Conservation (phyloP, 2,329 filamentous ascomycete genomes). For the Phaeoacremonium minimum region DNA sequence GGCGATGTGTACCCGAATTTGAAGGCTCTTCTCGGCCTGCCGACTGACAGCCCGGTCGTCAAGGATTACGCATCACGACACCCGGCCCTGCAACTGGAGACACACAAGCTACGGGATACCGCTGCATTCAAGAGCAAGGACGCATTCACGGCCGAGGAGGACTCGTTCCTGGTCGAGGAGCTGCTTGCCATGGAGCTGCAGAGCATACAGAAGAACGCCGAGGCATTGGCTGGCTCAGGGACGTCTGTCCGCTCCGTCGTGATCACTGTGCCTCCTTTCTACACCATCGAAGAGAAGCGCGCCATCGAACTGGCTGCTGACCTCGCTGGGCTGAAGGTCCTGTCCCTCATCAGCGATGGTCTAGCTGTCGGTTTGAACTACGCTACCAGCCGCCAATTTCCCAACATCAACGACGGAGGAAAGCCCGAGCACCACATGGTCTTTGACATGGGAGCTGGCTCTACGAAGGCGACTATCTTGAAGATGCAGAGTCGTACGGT, state of each 20-base stretch:
- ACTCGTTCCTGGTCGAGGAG: constrained; percentile 80
- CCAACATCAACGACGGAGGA: constrained; percentile 73
- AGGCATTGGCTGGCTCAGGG: constrained; percentile 73
- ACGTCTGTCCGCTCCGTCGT: constrained; percentile 75
- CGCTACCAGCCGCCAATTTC: constrained; percentile 86
- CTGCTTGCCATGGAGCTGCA: constrained; percentile 94
- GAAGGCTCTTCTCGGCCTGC: constrained; percentile 81
- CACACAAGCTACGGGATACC: constrained; percentile 58
- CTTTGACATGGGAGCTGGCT: constrained; percentile 97
- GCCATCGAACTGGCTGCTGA: constrained; percentile 81
- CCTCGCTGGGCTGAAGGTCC: constrained; percentile 80
- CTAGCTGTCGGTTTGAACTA: constrained; percentile 93
- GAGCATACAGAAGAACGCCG: constrained; percentile 85
- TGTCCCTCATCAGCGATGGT: constrained; percentile 83
- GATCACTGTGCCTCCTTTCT: constrained; percentile 86
- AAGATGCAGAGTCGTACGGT: constrained; percentile 84
- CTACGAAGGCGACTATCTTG: constrained; percentile 83
- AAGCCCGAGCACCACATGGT: constrained; percentile 90
- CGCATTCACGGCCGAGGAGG: constrained; percentile 55
- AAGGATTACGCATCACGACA: constrained; percentile 70
- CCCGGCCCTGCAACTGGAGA: constrained; percentile 69
- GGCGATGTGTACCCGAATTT: constrained; percentile 93
- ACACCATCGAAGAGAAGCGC: constrained; percentile 83
- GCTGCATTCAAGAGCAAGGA: constrained; percentile 75
- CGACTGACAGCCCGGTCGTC: constrained; percentile 55